A percentile compares a stretch with the other conserved stretches of the same genome.
Conservation (phyloP, 1,139 yeast genomes). For the Pichiaceae sp. region DNA sequence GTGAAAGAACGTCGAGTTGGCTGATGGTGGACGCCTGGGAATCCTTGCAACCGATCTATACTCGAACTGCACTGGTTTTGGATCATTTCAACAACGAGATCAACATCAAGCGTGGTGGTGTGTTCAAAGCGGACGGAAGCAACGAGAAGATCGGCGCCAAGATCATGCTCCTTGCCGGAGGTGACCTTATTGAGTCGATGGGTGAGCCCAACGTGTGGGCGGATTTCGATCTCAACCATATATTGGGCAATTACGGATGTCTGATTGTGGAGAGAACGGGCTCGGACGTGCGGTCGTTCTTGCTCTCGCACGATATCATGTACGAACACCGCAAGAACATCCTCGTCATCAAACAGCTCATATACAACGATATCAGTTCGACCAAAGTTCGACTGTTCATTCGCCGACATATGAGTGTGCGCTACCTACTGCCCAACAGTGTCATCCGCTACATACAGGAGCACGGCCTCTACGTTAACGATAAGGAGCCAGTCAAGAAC, state of each 20-base stretch:
- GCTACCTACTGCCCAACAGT: conserved; percentile 85
- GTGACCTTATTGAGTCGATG: conserved; percentile 95
- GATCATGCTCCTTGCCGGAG: conserved; percentile 95
- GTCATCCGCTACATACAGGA: conserved; percentile 94
- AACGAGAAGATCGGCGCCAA: conserved; percentile 60
- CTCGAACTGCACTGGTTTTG: conserved; percentile 89
- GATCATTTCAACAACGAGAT: conserved; percentile 96
- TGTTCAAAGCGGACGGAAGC: conserved; percentile 65
- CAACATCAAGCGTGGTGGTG: conserved; percentile 83
- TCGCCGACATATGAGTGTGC: conserved; percentile 94
- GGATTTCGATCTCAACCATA: conserved; percentile 89
- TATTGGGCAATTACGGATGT: conserved; percentile 92
- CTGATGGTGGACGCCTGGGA: conserved; percentile 99
- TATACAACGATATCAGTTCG: conserved; percentile 91
- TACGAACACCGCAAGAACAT: conserved; percentile 93
- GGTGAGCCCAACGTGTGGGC: conserved; percentile 99
- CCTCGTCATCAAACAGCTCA: conserved; percentile 87
- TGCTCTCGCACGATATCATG: conserved; percentile 91
- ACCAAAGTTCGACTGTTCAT: conserved; percentile 89
- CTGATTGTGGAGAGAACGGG: conserved; percentile 95
- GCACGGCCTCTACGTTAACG: conserved; percentile 74
- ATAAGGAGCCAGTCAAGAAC: conserved; percentile 89
- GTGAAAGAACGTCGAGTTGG: conserved; percentile 96
- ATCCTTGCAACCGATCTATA: conserved; percentile 81
- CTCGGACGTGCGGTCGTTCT: conserved; percentile 84